phyloP scores from a whole-genome alignment of 1,139 yeast species.

The Candida sanyaensis region DNA sequence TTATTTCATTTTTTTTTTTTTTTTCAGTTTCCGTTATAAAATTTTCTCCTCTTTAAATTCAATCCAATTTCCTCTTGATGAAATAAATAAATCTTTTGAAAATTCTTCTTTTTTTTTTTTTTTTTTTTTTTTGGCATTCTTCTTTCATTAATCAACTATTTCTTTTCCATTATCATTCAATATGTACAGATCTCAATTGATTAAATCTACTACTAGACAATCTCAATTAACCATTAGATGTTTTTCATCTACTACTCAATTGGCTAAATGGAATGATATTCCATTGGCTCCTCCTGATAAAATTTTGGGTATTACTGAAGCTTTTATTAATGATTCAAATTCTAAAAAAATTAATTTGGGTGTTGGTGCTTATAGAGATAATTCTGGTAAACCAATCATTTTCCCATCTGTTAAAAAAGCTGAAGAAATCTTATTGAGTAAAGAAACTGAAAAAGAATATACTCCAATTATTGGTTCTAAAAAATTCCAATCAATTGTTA shows the following conservation, averaged over 20 bases:
- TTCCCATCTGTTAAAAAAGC: conserved; percentile 52
- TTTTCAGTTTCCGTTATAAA: too few relatives aligned
- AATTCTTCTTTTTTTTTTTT: too few relatives aligned
- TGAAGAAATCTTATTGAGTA: conserved; percentile 37
- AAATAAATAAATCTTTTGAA: background rate
- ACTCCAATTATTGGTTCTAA: conserved; percentile 56
- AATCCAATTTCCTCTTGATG: too few relatives aligned
- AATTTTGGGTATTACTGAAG: conserved; percentile 66
- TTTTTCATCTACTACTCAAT: conserved; percentile 11
- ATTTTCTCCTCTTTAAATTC: too few relatives aligned
- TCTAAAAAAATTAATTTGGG: conserved; percentile 48
- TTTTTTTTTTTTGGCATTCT: too few relatives aligned
- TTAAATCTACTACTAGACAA: conserved; percentile 10
- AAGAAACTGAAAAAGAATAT: conserved; percentile 57
- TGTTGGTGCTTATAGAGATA: conserved; percentile 53
- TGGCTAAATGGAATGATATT: conserved; percentile 38
- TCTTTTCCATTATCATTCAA: background rate
- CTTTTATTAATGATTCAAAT: conserved; percentile 44
- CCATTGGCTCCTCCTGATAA: conserved; percentile 75
- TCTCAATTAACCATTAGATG: conserved; percentile 9
- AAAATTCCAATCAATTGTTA: conserved; percentile 49
- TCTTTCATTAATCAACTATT: background rate
- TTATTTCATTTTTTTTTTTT: too few relatives aligned
- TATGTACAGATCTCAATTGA: conserved; percentile 17
- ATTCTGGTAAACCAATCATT: conserved; percentile 48